phyloP scores from a whole-genome alignment of 2,329 filamentous ascomycete genomes.

The Echinosphaeria canescens region DNA sequence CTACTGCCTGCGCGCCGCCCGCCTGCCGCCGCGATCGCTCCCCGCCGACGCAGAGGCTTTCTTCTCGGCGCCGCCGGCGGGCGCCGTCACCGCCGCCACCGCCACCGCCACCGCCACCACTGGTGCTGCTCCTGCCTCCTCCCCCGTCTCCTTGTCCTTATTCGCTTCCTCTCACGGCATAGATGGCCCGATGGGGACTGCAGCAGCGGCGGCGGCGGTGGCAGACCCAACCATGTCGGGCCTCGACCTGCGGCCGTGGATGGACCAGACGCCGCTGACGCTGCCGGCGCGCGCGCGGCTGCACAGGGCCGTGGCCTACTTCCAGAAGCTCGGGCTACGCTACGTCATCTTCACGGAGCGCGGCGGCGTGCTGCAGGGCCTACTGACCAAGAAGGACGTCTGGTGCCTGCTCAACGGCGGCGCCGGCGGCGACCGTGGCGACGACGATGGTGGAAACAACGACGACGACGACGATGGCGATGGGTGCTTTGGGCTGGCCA shows the following conservation, averaged over 20 bases:
- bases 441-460: conserved; percentile 42
- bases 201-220: too few species aligned
- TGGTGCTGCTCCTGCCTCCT: too few species aligned
- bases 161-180: too few species aligned
- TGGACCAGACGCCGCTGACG: conserved; percentile 96
- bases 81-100: conserved; percentile 54
- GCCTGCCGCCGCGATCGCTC: conserved; percentile 32
- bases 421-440: too few species aligned
- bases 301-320: conserved; percentile 76
- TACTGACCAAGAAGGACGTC: conserved; percentile 94
- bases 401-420: conserved; percentile 81
- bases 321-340: conserved; percentile 79
- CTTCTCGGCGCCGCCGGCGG: conserved; percentile 67
- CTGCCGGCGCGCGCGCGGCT: conserved; percentile 57
- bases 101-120: conserved; percentile 53
- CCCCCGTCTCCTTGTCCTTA: too few species aligned
- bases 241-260: conserved; percentile 91
- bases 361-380: conserved; percentile 62
- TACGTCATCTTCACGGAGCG: conserved; percentile 78
- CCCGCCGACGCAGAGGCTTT: conserved; percentile 55
- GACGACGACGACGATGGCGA: too few species aligned
- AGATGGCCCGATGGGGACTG: too few species aligned
- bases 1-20: conserved; percentile 52
- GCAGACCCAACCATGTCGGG: too few species aligned
- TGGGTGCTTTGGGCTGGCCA: too few species aligned